Conservation (phyloP, 208 protist species). For the Trypanosoma rangeli region DNA sequence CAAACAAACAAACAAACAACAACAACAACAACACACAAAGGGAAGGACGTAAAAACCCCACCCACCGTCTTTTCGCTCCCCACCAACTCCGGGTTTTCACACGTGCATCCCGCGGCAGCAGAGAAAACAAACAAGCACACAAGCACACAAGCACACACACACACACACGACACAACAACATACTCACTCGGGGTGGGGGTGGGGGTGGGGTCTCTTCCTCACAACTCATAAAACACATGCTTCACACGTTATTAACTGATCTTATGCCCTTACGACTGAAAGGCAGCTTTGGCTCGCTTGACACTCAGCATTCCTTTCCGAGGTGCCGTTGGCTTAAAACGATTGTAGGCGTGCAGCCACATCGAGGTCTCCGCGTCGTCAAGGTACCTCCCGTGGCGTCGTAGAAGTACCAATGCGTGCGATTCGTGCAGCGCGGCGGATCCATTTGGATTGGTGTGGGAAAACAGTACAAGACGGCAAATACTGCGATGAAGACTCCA, state of each 20-base stretch:
- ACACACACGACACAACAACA: background rate
- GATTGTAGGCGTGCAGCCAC: slow-evolving; percentile 59
- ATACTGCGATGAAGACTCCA: slow-evolving; percentile 78
- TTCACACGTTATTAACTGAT: background rate
- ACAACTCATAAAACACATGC: background rate
- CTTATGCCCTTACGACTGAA: slow-evolving; percentile 25
- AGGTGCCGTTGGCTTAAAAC: slow-evolving; percentile 31
- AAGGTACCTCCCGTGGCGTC: slow-evolving; percentile 60
- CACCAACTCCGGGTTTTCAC: too few species aligned
- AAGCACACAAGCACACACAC: too few species aligned
- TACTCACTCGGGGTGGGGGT: too few species aligned
- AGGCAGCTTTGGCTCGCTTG: slow-evolving; percentile 54
- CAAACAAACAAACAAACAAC: too few species aligned
- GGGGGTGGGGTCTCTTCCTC: background rate
- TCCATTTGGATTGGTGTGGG: slow-evolving; percentile 22
- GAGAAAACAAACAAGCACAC: too few species aligned
- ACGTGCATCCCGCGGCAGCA: too few species aligned
- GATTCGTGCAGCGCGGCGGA: slow-evolving; percentile 23
- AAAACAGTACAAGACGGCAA: slow-evolving; percentile 56
- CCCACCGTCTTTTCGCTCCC: too few species aligned
- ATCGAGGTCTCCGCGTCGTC: slow-evolving; percentile 33
- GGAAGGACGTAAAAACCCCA: background rate
- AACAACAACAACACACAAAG: too few species aligned
- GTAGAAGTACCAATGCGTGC: slow-evolving; percentile 48
- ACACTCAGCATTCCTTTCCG: slow-evolving; percentile 42